These are phyloP conservation scores for Pichia kluyveri DNA, from an alignment of 805 yeast species.

Conservation along the genomic window DNA sequence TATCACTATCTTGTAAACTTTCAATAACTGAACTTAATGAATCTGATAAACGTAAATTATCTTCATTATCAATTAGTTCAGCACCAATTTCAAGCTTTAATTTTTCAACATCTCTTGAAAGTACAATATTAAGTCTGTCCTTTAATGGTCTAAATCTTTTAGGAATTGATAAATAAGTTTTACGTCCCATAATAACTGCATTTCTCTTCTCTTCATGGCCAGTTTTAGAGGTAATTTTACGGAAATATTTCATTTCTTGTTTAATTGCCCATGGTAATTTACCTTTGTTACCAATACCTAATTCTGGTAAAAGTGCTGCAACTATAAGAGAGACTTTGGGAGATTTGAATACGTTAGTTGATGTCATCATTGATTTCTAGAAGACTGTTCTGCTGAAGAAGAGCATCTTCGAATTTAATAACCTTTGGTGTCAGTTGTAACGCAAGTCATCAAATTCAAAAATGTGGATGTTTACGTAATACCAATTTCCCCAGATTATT, in stretches of 20 bases:
- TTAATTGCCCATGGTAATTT: slow-evolving; percentile 80
- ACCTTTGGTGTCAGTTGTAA: too few relatives aligned
- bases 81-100: slow-evolving; percentile 18
- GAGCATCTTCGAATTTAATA: too few relatives aligned
- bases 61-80: slow-evolving; percentile 14
- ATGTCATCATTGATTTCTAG: slow-evolving; percentile 1
- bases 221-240: slow-evolving; percentile 52
- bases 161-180: slow-evolving; percentile 95
- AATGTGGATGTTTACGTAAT: too few relatives aligned
- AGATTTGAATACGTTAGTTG: neutral
- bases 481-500: too few relatives aligned
- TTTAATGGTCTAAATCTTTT: slow-evolving; percentile 73
- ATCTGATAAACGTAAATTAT: slow-evolving; percentile 23
- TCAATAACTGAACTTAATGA: slow-evolving; percentile 36
- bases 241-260: slow-evolving; percentile 80
- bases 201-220: slow-evolving; percentile 32
- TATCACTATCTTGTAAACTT: slow-evolving; percentile 17
- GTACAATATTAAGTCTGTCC: slow-evolving; percentile 62
- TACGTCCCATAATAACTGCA: slow-evolving; percentile 93
- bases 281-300: slow-evolving; percentile 82
- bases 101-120: slow-evolving; percentile 41
- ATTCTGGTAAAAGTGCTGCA: slow-evolving; percentile 72
- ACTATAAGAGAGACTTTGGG: slow-evolving; percentile 58
- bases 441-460: too few relatives aligned
- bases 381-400: too few relatives aligned